Conservation (phyloP, 257 asterid genomes). For the Jasminum sambac region DNA sequence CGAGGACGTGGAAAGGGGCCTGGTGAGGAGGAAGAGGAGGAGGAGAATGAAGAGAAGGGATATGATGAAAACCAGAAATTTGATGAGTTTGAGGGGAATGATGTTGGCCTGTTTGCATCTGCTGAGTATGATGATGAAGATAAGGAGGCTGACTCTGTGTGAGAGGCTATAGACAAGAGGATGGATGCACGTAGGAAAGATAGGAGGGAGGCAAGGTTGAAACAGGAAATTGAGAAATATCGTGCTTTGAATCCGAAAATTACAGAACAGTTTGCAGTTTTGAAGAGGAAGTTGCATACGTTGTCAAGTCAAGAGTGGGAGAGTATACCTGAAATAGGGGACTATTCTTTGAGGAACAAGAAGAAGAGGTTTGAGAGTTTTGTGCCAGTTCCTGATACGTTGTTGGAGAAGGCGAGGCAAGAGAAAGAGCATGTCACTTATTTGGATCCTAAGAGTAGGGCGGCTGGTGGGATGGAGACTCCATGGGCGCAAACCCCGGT, state of each 20-base stretch:
- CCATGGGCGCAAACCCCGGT: constrained; percentile 86
- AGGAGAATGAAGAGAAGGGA: constrained; percentile 73
- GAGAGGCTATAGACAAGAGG: constrained; percentile 82
- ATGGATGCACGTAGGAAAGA: constrained; percentile 92
- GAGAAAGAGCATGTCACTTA: constrained; percentile 89
- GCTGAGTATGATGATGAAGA: constrained; percentile 97
- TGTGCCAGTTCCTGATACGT: constrained; percentile 85
- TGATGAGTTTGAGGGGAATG: constrained; percentile 91
- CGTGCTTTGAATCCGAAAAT: constrained; percentile 85
- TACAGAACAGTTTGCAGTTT: constrained; percentile 87
- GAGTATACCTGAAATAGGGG: constrained; percentile 85
- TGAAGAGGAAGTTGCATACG: constrained; percentile 72
- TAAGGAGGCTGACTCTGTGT: constrained; percentile 80
- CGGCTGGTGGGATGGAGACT: constrained; percentile 86
- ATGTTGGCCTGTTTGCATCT: constrained; percentile 85
- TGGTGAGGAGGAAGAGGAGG: constrained; percentile 79
- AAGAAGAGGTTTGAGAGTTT: constrained; percentile 91
- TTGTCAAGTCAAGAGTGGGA: constrained; percentile 81
- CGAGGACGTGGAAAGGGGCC: constrained; percentile 69
- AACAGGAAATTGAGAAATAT: constrained; percentile 89
- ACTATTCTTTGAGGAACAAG: constrained; percentile 75
- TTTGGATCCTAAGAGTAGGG: constrained; percentile 83
- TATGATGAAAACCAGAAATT: constrained; percentile 92
- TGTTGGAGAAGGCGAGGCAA: constrained; percentile 91
- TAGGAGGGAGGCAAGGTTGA: constrained; percentile 89